phyloP scores from a whole-genome alignment of 2,329 filamentous ascomycete species.

The Fusarium sp. region DNA sequence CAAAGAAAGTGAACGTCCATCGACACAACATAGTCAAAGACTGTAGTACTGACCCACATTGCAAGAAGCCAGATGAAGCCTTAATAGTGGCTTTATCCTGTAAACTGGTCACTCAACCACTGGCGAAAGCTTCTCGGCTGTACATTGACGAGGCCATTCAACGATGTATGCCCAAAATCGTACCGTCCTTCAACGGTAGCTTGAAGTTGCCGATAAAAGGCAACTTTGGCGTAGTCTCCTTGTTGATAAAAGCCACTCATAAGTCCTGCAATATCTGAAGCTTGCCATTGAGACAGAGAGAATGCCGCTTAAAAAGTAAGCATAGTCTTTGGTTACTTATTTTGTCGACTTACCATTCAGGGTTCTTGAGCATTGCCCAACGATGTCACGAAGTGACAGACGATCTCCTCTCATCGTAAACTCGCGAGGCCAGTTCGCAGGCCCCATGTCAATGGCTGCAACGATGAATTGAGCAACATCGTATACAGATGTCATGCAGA shows the following conservation, averaged over 20 bases:
- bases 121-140: slow-evolving; percentile 61
- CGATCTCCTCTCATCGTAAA: slow-evolving; percentile 75
- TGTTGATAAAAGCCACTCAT: slow-evolving; percentile 55
- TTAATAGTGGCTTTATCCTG: background rate
- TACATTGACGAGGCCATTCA: slow-evolving; percentile 63
- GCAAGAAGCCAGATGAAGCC: background rate
- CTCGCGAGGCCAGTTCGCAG: slow-evolving; percentile 71
- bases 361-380: slow-evolving; percentile 59
- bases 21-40: background rate
- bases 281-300: slow-evolving; percentile 49
- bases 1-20: background rate
- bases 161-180: slow-evolving; percentile 67
- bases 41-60: background rate
- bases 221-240: slow-evolving; percentile 59
- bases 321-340: background rate
- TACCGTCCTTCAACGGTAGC: slow-evolving; percentile 76
- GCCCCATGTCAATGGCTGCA: slow-evolving; percentile 71
- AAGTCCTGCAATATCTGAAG: slow-evolving; percentile 53
- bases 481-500: slow-evolving; percentile 74
- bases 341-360: slow-evolving; percentile 53
- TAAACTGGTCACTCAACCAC: slow-evolving; percentile 56
- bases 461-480: slow-evolving; percentile 78
- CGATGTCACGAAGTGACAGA: slow-evolving; percentile 67
- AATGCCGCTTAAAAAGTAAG: slow-evolving; percentile 51
- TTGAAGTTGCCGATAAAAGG: slow-evolving; percentile 68